Evolutionary conservation across 768 basidiomycete species (phyloP), one percentile per base, ranked within the genome.

Genomic region (Termitomyces sp.): DNA sequence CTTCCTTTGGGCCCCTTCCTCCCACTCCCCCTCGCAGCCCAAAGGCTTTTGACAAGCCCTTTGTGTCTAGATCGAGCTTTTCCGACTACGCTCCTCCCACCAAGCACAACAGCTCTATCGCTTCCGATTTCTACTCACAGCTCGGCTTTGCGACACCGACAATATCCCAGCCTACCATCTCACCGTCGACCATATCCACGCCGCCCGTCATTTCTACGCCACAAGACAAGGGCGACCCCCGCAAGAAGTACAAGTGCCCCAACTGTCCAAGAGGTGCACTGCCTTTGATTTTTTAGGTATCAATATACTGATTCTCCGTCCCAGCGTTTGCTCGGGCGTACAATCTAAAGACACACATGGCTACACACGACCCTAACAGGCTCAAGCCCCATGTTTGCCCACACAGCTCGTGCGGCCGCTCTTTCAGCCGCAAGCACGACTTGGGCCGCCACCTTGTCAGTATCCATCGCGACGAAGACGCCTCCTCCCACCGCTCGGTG

Each of bases 381-480:
- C 75, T 88, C 50, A 98, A 96, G 76, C 93, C 93, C 5, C 89
- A 93, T 69, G 82, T 87, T 45, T 98, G 95, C 72, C 89, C 88
- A 43, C 91, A 96, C 72, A 78, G 82, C 43, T 83, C 86, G 2
- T 98, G 95, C 61, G 89, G 88, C 34, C 87, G 95, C 55, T 92
- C 92, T 20, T 98, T 98, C 74, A 93, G 91, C 63, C 87, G 95
- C 64, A 91, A 96, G 73, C 95, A 98, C 68, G 95, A 98, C 67
- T 76, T 98, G 8, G 92, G 92, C 13, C 88, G 95, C 42, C 95
- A 98, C 71, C 80, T 91, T 54, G 83, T 91, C 48, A 89, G 88
- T 60, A 93, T 95, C 57, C 93, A 95, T 64, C 86, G 87, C 37
- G 87, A 87, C 61, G 88, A 88, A 33, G 74, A 81, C n/a, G 67